A percentile compares a stretch with the other conserved stretches of the same genome.
These are phyloP conservation scores for Daldinia caldariorum DNA, from an alignment of 495 filamentous ascomycete genomes.

Conservation along the genomic window DNA sequence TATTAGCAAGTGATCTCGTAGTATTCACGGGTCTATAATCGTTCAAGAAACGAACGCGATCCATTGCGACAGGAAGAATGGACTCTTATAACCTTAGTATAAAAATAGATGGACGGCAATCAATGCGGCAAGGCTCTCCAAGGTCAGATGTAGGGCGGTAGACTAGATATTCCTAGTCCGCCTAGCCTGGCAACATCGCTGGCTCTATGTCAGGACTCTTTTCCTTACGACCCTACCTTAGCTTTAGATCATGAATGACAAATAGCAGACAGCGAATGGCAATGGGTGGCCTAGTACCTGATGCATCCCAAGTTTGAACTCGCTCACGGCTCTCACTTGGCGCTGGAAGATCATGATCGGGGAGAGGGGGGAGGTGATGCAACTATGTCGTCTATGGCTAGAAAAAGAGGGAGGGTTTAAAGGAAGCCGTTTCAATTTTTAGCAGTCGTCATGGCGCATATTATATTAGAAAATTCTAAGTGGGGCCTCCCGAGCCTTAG, in stretches of 20 bases:
- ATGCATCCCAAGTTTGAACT: constrained; percentile 19
- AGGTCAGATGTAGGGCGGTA: constrained; percentile 19
- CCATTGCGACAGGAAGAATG: constrained; percentile 19
- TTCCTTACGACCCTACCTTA: neutral
- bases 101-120: constrained; percentile 1
- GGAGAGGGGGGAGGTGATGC: neutral
- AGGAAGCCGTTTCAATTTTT: neutral
- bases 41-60: constrained; percentile 1
- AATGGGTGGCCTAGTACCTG: constrained; percentile 10
- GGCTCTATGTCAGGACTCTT: constrained; percentile 18
- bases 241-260: neutral
- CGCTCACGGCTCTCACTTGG: constrained; percentile 30
- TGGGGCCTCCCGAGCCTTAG: too few relatives aligned
- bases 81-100: constrained; percentile 27
- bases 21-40: constrained; percentile 16
- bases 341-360: constrained; percentile 12
- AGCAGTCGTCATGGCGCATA: neutral
- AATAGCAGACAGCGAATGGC: constrained; percentile 11
- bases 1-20: constrained; percentile 34
- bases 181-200: neutral
- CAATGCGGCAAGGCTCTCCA: constrained; percentile 4
- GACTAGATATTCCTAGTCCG: neutral
- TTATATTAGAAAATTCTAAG: too few relatives aligned
- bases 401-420: neutral
- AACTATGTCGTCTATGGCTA: neutral